Evolutionary conservation across 1,284 basidiomycete species (phyloP), one percentile per base, ranked within the genome.

Genomic region (Golubevia sp.): DNA sequence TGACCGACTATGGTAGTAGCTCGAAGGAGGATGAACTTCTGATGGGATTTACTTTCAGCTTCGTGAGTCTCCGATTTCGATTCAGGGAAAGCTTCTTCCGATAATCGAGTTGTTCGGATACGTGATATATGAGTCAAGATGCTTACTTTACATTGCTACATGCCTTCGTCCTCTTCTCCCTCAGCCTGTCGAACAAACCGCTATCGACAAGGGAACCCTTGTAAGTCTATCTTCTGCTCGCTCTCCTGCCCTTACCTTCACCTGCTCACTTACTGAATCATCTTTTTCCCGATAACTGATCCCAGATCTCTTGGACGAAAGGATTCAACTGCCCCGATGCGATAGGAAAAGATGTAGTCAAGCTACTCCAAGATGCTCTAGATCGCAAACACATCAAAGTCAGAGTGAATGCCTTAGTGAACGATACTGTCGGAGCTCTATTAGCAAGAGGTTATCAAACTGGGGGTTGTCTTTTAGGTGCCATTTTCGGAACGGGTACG

Each of bases 401-500:
- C 66, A 90, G 89, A 81, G 95, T 93, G 85, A 91, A 93, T 51
- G 96, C 96, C 0, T 88, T 99, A 24, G 95, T 99, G 48, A 99
- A 99, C 82, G 96, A 98, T 56, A 83, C 96, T 21, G 95, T 97
- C 49, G 96, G 96, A 34, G 92, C 96, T 1, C 88, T 97, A 44
- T 87, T 99, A 49, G 96, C 95, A 7, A 89, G 93, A 61, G 92
- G 94, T 25, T 99, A 99, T 82, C 91, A 92, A 56, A 88, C 90
- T 21, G 95, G 95, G 20, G 92, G 92, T 13, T 95, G 93, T 68
- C 86, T 94, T 24, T 88, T 95, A 38, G 96, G 93, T 68, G 70
- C 90, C 68, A 99, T 98, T 79, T 98, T 98, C 79, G 96, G 96
- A 25, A 99, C 97, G 0, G 97, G 96, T 8, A 99, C 97, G 5